These are phyloP conservation scores for Apiospora rasikravindrae DNA, from an alignment of 2,329 filamentous ascomycete species.

Conservation along the genomic window DNA sequence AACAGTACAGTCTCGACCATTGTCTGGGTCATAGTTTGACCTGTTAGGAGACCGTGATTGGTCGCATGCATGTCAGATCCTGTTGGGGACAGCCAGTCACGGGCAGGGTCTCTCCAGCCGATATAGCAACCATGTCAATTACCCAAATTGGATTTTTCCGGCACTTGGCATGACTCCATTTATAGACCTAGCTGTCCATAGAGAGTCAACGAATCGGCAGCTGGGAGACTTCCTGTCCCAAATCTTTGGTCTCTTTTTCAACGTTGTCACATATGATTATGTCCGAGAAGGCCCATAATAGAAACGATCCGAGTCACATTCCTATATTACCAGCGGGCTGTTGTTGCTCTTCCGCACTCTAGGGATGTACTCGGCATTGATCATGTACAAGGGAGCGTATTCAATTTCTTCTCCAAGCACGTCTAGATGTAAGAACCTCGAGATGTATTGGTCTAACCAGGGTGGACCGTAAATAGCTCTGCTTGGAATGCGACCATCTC, in stretches of 20 bases:
- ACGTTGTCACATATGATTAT: not conserved
- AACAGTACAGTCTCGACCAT: not conserved
- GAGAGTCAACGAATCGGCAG: not conserved
- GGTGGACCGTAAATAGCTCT: not conserved
- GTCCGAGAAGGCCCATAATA: not conserved
- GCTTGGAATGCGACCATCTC: not conserved
- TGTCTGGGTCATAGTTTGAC: constrained; percentile 19
- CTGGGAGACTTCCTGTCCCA: not conserved
- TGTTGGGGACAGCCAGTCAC: constrained; percentile 24
- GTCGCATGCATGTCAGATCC: not conserved
- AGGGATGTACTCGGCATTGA: not conserved
- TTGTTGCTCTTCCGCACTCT: not conserved
- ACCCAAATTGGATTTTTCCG: constrained; percentile 32
- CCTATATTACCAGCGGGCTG: not conserved
- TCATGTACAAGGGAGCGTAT: not conserved
- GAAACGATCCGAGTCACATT: not conserved
- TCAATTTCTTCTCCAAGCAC: too few relatives aligned
- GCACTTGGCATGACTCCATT: constrained; percentile 19
- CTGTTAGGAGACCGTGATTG: constrained; percentile 22
- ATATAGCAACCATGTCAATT: constrained; percentile 26
- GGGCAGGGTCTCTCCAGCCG: constrained; percentile 23
- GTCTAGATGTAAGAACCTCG: too few relatives aligned
- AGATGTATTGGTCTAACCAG: too few relatives aligned
- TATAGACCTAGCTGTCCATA: not conserved
- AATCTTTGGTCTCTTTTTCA: not conserved